Base-by-base conservation (phyloP, 345 rosid species). In the Euphorbia lathyris region DNA sequence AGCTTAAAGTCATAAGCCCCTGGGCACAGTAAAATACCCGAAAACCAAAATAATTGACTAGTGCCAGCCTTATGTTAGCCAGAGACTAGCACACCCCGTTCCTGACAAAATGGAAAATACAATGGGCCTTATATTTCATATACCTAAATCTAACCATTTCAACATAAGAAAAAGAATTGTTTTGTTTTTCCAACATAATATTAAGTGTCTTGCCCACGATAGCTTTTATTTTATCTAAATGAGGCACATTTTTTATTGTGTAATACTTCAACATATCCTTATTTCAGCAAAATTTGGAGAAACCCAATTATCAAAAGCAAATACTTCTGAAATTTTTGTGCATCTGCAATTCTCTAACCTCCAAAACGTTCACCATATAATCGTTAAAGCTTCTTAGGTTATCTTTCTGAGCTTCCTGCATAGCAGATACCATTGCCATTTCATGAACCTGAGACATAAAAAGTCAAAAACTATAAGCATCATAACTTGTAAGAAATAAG, bases 341-440 rank as follows among this genome's bases (percentile, higher is more conserved):
- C 64, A 66, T 29, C 16, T 25, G 20, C 5, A 67, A 20, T 40
- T 38, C 56, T 76, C 92, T 73, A 53, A 95, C 99, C 99, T 95
- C 93, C 80, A 88, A 75, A 52, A 92, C 94, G 80, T 85, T 90
- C 90, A 95, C 83, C 98, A 92, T 92, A 80, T 92, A 84, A 79
- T 92, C 99, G 83, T 88, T 88, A 68, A 95, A 95, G 81, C 92
- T 92, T 82, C 91, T 83, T 61, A 90, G 76, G 47, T 87, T 95
- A 81, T 95, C 99, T 83, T 88, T 90, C 74, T 92, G 99, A 66
- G 98, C 97, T 90, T 92, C 92, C 72, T 95, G 99, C 71, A 95
- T 86, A 67, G 98, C 90, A 51, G 97, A 95, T 40, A 95, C 96
- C 89, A 95, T 87, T 72, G 98, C 93, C 93, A 95, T 89, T 83